Evolutionary conservation across 768 basidiomycete genomes (phyloP), one percentile per base, ranked within the genome.

Genomic region (Porpolomopsis calyptriformis): DNA sequence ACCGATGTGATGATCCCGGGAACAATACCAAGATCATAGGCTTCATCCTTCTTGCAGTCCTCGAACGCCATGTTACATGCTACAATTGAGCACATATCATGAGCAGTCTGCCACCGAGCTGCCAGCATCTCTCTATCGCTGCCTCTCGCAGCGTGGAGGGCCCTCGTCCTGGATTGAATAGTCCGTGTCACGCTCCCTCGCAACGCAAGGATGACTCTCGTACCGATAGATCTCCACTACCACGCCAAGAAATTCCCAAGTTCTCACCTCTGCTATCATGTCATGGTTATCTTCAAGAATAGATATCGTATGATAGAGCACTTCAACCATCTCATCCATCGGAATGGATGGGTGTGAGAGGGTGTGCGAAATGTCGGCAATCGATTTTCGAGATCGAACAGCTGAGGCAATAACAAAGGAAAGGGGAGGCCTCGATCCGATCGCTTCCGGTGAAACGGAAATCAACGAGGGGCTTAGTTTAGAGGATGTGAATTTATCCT

Each of bases 11-110:
- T 31, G 29, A 31, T 14, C 7, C 7, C 29, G 4, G 16, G 20
- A 16, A 33, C 37, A 63, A 35, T 54, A 85, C 85, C 75, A 2
- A 84, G 64, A 53, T 85, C 81, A 53, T 82, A 82, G 16, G 60
- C 65, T 47, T 74, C 73, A 2, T 68, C 71, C 16, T 83, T 80
- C 51, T 63, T 68, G 52, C 82, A 85, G 50, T 78, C 74, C 49
- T 78, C 76, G 48, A 88, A 87, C 3, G 81, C 83, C 22, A 65
- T 61, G 51, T 74, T 72, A 49, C 72, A 78, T 0, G 82, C 75
- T 18, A 64, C 61, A 12, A 89, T 46, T 5, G 83, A 81, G 51
- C 76, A 77, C 43, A 85, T 71, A 46, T 86, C 81, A 45, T 78
- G 78, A 2, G 75, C 74, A n/a, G 72, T 70, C 52, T 68, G 67